A percentile compares a stretch with the other conserved stretches of the same genome.
Conservation (phyloP, 2,329 filamentous ascomycete genomes). For the Colletotrichum spinosum region DNA sequence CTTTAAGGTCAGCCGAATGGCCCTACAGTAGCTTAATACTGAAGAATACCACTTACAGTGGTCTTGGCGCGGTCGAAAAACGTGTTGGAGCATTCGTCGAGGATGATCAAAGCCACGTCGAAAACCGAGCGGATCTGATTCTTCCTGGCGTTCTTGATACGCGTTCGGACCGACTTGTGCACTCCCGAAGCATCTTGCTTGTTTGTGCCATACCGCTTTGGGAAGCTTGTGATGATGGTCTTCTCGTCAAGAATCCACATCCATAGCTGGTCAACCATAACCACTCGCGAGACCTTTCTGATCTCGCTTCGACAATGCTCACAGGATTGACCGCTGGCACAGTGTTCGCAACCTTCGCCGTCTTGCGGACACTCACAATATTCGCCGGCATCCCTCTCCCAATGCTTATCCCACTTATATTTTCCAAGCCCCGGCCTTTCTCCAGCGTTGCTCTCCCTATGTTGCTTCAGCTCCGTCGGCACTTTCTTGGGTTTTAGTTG, state of each 20-base stretch:
- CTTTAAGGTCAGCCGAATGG: not conserved
- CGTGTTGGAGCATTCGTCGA: conserved; percentile 53
- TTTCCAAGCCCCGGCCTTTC: not conserved
- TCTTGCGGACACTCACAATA: too few relatives aligned
- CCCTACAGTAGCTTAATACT: too few relatives aligned
- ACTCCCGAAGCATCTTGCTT: conserved; percentile 53
- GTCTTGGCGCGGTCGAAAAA: conserved; percentile 54
- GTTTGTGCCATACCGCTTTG: conserved; percentile 56
- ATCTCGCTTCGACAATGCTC: conserved; percentile 32
- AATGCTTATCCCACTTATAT: conserved; percentile 34
- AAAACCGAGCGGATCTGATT: conserved; percentile 51
- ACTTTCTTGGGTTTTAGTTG: too few relatives aligned
- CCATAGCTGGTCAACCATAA: conserved; percentile 60
- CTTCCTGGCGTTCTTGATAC: conserved; percentile 41
- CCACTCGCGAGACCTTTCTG: conserved; percentile 41
- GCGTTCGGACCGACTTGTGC: conserved; percentile 52
- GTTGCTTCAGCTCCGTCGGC: too few relatives aligned
- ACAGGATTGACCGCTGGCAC: conserved; percentile 27
- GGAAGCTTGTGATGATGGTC: conserved; percentile 54
- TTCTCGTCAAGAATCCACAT: conserved; percentile 53
- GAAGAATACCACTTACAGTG: not conserved
- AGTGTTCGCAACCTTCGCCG: too few relatives aligned
- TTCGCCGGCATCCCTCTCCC: not conserved
- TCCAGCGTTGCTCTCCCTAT: too few relatives aligned
- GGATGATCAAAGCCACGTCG: conserved; percentile 56